Conservation (phyloP, 495 filamentous ascomycete genomes). For the Haplographium delicatum region DNA sequence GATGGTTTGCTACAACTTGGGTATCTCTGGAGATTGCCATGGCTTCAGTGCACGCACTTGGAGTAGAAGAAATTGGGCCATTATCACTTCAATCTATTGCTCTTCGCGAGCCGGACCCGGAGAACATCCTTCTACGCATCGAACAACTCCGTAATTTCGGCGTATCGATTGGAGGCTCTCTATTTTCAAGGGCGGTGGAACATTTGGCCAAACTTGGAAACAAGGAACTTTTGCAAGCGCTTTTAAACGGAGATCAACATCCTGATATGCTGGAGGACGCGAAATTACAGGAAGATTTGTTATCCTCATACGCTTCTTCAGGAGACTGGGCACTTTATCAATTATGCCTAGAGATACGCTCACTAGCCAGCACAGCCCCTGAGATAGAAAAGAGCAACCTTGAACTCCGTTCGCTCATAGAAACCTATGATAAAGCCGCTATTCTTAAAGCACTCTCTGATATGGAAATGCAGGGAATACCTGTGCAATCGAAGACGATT, state of each 20-base stretch:
- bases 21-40: conserved; percentile 62
- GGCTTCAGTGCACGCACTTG: conserved; percentile 56
- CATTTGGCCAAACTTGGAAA: conserved; percentile 52
- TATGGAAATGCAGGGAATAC: conserved; percentile 23
- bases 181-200: conserved; percentile 54
- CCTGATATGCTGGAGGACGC: conserved; percentile 66
- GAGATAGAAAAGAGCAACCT: conserved; percentile 30
- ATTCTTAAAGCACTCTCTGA: conserved; percentile 20
- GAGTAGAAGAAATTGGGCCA: conserved; percentile 62
- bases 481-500: conserved; percentile 11
- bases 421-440: conserved; percentile 13
- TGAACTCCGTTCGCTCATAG: conserved; percentile 32
- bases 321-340: conserved; percentile 46
- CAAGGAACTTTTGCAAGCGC: conserved; percentile 47
- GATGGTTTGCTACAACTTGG: conserved; percentile 65
- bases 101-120: conserved; percentile 47
- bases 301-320: conserved; percentile 43
- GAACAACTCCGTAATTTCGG: conserved; percentile 48
- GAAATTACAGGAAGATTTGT: conserved; percentile 49
- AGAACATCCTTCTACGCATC: conserved; percentile 50
- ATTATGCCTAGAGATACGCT: conserved; percentile 42
- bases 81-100: conserved; percentile 68
- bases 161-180: conserved; percentile 52
- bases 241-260: conserved; percentile 68
- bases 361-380: conserved; percentile 9